Conservation (phyloP, 2,329 filamentous ascomycete genomes). For the Zelopaecilomyces penicillatus region DNA sequence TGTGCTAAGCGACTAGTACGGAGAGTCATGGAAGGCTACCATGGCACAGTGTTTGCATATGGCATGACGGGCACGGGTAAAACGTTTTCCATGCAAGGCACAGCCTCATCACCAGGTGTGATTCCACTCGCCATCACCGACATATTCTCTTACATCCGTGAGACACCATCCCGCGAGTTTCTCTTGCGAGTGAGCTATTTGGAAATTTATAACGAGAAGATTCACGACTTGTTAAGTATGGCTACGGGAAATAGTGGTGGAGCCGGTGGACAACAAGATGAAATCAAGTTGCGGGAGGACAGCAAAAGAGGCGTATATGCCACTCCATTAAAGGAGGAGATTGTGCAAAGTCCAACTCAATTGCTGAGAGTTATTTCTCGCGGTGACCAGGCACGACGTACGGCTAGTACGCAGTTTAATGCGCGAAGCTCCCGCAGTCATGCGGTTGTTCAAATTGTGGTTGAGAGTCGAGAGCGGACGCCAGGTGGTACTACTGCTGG, state of each 20-base stretch:
- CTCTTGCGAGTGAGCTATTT: constrained; percentile 92
- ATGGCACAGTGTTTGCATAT: constrained; percentile 96
- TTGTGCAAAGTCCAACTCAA: constrained; percentile 95
- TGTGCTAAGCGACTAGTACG: constrained; percentile 89
- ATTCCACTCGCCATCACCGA: constrained; percentile 97
- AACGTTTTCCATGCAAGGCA: constrained; percentile 99
- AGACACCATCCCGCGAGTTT: constrained; percentile 91
- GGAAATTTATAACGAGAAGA: constrained; percentile 98
- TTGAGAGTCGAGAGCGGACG: constrained; percentile 85
- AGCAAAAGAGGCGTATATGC: constrained; percentile 95
- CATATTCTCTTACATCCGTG: constrained; percentile 97
- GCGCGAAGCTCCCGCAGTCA: constrained; percentile 94
- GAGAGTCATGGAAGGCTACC: constrained; percentile 97
- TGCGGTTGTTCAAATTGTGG: constrained; percentile 96
- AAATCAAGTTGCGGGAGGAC: constrained; percentile 95
- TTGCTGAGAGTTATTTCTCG: constrained; percentile 88
- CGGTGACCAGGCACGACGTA: constrained; percentile 82
- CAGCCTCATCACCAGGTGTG: constrained; percentile 87
- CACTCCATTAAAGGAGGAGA: constrained; percentile 92
- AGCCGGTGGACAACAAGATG: constrained; percentile 58
- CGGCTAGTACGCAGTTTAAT: constrained; percentile 95
- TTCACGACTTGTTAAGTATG: constrained; percentile 84
- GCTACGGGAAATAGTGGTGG: constrained; percentile 50
- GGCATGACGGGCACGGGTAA: constrained; percentile 99
- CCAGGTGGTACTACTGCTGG: constrained; percentile 40